Evolutionary conservation across 441 rosid genomes (phyloP).

Genomic region (Dalechampia spathulata): DNA sequence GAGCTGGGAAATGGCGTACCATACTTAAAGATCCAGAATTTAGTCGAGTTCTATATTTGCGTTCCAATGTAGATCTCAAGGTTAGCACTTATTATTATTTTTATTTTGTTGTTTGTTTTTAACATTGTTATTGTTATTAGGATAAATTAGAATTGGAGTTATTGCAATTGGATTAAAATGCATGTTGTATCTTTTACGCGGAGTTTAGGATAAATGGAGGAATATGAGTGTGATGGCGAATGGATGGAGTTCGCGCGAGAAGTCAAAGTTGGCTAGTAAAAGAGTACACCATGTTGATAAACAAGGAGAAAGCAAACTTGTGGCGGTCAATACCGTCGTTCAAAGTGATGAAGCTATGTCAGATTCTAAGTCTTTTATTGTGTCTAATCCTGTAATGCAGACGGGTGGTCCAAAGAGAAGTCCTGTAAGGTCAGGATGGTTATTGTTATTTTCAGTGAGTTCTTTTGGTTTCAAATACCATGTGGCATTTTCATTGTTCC

Average conservation of each 20-base stretch:
- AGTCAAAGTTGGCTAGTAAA: conserved; percentile 58
- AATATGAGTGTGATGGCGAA: conserved; percentile 92
- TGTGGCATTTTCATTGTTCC: background rate
- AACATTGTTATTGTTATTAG: background rate
- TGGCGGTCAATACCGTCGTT: conserved; percentile 15
- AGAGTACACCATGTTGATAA: conserved; percentile 42
- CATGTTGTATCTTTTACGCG: too few relatives aligned
- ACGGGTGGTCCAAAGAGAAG: conserved; percentile 53
- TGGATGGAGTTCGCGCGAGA: conserved; percentile 90
- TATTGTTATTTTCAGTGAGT: too few relatives aligned
- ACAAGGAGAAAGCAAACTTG: conserved; percentile 43
- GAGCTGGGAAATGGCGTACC: conserved; percentile 97
- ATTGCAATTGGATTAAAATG: background rate
- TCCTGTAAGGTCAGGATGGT: conserved; percentile 53
- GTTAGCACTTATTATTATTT: conserved; percentile 27
- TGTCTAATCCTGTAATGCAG: conserved; percentile 32
- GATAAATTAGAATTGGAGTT: background rate
- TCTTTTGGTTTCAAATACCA: background rate
- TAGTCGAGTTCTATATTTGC: conserved; percentile 65
- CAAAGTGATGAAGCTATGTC: conserved; percentile 65
- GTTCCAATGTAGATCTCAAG: conserved; percentile 97
- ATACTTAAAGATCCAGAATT: conserved; percentile 92
- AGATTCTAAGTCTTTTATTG: conserved; percentile 46
- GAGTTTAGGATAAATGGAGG: conserved; percentile 89
- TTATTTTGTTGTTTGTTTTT: background rate